These are phyloP conservation scores for Ramaria sp. DNA, from an alignment of 768 basidiomycete species.

Conservation along the genomic window DNA sequence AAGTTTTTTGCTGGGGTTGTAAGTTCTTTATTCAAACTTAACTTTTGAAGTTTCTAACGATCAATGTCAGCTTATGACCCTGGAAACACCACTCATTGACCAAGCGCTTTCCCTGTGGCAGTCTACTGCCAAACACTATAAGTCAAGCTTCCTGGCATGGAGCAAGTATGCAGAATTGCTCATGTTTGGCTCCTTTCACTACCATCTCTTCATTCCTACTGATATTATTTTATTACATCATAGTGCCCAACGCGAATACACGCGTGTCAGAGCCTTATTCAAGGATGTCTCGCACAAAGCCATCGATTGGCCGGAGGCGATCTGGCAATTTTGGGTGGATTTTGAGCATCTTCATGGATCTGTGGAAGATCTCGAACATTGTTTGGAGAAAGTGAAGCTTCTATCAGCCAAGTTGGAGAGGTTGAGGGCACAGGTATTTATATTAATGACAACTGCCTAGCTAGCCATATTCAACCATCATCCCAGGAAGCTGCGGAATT, in stretches of 20 bases:
- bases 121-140: slow-evolving; percentile 51
- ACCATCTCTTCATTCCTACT: slow-evolving; percentile 14
- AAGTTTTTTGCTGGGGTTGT: slow-evolving; percentile 73
- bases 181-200: slow-evolving; percentile 35
- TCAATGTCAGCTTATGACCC: slow-evolving; percentile 29
- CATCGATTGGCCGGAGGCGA: slow-evolving; percentile 90
- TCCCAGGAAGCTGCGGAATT: slow-evolving; percentile 52
- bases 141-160: slow-evolving; percentile 69
- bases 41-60: not conserved
- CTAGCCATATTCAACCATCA: not conserved
- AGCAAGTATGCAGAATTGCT: slow-evolving; percentile 61
- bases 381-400: slow-evolving; percentile 52
- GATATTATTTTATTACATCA: no score
- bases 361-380: slow-evolving; percentile 50
- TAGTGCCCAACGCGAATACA: slow-evolving; percentile 21
- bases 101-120: slow-evolving; percentile 49
- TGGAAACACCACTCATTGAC: slow-evolving; percentile 30
- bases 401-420: slow-evolving; percentile 52
- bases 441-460: not conserved
- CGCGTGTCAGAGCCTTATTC: slow-evolving; percentile 58
- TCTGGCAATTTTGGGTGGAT: slow-evolving; percentile 84
- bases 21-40: slow-evolving; percentile 21
- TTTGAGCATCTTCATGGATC: slow-evolving; percentile 82
- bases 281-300: slow-evolving; percentile 54
- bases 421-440: slow-evolving; percentile 49